Conservation (phyloP, 169 alveolate species). For the Plasmodium vinckei region DNA sequence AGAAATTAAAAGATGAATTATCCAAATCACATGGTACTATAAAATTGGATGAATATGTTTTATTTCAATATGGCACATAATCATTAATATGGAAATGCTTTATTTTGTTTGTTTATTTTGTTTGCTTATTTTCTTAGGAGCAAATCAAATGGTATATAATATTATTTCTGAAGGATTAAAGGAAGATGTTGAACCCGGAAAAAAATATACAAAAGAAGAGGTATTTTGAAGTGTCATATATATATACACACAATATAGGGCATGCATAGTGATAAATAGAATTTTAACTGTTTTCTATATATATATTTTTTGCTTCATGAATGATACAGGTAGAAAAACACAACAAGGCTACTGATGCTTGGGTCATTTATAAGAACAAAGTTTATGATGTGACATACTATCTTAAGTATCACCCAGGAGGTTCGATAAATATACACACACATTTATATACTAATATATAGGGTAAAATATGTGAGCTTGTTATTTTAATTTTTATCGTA, state of each 20-base stretch:
- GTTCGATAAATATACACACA: slow-evolving; percentile 50
- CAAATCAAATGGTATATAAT: slow-evolving; percentile 49
- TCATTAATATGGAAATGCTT: no score
- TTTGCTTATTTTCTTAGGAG: slow-evolving; percentile 28
- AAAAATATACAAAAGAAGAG: slow-evolving; percentile 63
- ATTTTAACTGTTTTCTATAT: background rate
- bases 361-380: slow-evolving; percentile 83
- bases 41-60: no score
- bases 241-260: background rate
- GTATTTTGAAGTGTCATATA: slow-evolving; percentile 15
- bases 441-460: background rate
- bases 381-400: slow-evolving; percentile 87
- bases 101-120: no score
- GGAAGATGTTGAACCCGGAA: slow-evolving; percentile 1
- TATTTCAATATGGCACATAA: no score
- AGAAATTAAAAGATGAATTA: no score
- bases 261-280: background rate
- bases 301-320: background rate
- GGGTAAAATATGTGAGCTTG: background rate
- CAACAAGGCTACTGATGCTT: slow-evolving; percentile 79
- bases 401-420: slow-evolving; percentile 86
- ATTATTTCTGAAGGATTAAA: slow-evolving; percentile 37
- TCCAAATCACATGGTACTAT: no score
- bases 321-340: slow-evolving; percentile 79
- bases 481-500: background rate